These are phyloP conservation scores for Gleditsia sinensis DNA, from an alignment of 306 rosid species.

Conservation along the genomic window DNA sequence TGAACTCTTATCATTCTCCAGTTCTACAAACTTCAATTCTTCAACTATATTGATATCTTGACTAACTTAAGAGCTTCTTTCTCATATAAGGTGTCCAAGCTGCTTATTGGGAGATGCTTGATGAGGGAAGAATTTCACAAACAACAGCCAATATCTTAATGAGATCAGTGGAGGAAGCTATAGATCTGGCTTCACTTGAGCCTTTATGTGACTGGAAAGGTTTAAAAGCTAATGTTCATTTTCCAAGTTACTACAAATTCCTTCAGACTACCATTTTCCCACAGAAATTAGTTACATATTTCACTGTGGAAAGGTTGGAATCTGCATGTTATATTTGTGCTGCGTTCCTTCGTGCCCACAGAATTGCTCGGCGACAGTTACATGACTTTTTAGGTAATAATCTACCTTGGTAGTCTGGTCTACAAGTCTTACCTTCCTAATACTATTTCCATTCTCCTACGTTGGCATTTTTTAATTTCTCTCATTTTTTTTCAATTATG, in stretches of 20 bases:
- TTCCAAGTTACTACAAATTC: slow-evolving; percentile 82
- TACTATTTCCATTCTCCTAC: neutral
- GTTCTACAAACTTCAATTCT: slow-evolving; percentile 6
- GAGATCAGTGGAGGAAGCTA: slow-evolving; percentile 91
- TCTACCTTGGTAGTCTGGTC: slow-evolving; percentile 29
- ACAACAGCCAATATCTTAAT: slow-evolving; percentile 79
- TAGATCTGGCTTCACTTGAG: slow-evolving; percentile 73
- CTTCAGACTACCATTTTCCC: slow-evolving; percentile 70
- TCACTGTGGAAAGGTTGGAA: slow-evolving; percentile 88
- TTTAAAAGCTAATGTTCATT: slow-evolving; percentile 67
- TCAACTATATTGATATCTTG: slow-evolving; percentile 17
- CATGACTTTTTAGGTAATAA: slow-evolving; percentile 77
- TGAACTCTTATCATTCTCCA: slow-evolving; percentile 14
- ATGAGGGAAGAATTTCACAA: slow-evolving; percentile 90
- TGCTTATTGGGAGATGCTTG: slow-evolving; percentile 99
- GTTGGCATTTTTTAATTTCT: neutral
- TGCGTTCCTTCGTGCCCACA: slow-evolving; percentile 91
- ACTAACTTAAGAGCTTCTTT: slow-evolving; percentile 33
- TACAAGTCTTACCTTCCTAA: too few relatives aligned
- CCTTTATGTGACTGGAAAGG: slow-evolving; percentile 92
- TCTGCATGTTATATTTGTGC: slow-evolving; percentile 92
- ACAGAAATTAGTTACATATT: slow-evolving; percentile 70
- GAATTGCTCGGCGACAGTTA: slow-evolving; percentile 75
- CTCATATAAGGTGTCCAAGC: slow-evolving; percentile 82
- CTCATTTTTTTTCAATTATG: neutral